phyloP scores from a whole-genome alignment of 805 yeast genomes.

The Scheffersomyces spartinae region DNA sequence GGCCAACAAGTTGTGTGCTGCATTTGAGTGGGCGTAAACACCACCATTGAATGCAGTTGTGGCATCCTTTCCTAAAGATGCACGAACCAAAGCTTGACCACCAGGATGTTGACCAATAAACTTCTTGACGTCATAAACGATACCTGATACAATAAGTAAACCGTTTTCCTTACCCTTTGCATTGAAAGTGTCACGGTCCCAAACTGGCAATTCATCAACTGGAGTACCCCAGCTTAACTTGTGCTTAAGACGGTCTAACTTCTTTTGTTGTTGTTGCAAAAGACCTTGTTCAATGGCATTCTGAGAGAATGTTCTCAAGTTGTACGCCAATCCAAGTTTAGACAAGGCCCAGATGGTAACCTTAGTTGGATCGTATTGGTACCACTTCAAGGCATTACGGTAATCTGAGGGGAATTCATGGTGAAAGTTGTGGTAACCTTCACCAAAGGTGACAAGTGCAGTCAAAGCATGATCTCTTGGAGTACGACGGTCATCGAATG shows the following conservation, averaged over 20 bases:
- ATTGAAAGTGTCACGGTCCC: slow-evolving; percentile 56
- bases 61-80: slow-evolving; percentile 73
- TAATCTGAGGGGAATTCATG: slow-evolving; percentile 86
- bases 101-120: slow-evolving; percentile 77
- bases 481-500: slow-evolving; percentile 78
- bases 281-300: slow-evolving; percentile 76
- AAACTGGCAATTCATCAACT: slow-evolving; percentile 54
- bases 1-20: slow-evolving; percentile 75
- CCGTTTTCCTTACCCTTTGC: slow-evolving; percentile 43
- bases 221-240: slow-evolving; percentile 69
- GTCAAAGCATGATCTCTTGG: slow-evolving; percentile 77
- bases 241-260: slow-evolving; percentile 50
- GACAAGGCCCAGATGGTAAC: slow-evolving; percentile 45
- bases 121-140: slow-evolving; percentile 62
- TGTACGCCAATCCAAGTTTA: slow-evolving; percentile 57
- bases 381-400: slow-evolving; percentile 81
- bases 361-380: slow-evolving; percentile 81
- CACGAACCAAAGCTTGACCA: slow-evolving; percentile 61
- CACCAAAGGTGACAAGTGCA: slow-evolving; percentile 78
- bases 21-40: slow-evolving; percentile 76
- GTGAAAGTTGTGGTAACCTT: slow-evolving; percentile 85
- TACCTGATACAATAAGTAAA: slow-evolving; percentile 62
- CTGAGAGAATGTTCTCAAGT: slow-evolving; percentile 66
- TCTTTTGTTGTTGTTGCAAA: slow-evolving; percentile 76
- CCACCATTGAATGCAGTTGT: slow-evolving; percentile 80